These are phyloP conservation scores for Entomophthora muscae DNA, from an alignment of 371 early-diverging fungal species.

Conservation along the genomic window DNA sequence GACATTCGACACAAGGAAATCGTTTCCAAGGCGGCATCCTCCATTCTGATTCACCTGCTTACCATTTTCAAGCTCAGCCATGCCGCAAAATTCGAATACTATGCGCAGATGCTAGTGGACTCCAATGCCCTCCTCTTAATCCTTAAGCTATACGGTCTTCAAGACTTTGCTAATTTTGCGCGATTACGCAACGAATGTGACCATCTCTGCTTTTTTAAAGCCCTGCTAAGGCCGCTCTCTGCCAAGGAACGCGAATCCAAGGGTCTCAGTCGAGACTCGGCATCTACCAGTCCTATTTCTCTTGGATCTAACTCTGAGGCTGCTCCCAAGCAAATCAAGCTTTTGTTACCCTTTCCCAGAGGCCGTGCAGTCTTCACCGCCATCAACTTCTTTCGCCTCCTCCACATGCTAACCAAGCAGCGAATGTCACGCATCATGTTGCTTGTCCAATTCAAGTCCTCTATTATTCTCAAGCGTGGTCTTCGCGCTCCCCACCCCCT, in stretches of 20 bases:
- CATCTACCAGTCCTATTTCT: too few relatives aligned
- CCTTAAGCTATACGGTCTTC: slow-evolving; percentile 60
- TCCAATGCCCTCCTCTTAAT: slow-evolving; percentile 63
- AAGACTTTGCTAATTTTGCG: slow-evolving; percentile 34
- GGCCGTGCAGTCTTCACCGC: slow-evolving; percentile 54
- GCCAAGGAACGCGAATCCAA: neutral
- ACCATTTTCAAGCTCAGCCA: slow-evolving; percentile 48
- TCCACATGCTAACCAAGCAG: slow-evolving; percentile 64
- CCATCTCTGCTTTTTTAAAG: slow-evolving; percentile 20
- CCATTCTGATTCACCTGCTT: slow-evolving; percentile 40
- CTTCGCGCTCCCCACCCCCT: slow-evolving; percentile 46
- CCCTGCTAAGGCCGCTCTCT: neutral
- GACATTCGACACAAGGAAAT: slow-evolving; percentile 44
- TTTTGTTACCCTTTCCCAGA: slow-evolving; percentile 8
- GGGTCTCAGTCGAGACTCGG: neutral
- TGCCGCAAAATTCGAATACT: slow-evolving; percentile 53
- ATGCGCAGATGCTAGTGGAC: slow-evolving; percentile 59
- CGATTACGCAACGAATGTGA: slow-evolving; percentile 36
- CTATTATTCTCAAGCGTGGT: slow-evolving; percentile 56
- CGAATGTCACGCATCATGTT: slow-evolving; percentile 56
- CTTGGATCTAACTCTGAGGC: neutral
- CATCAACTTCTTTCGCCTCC: slow-evolving; percentile 51
- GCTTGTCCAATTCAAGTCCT: slow-evolving; percentile 68
- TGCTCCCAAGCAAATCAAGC: neutral
- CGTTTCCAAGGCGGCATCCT: slow-evolving; percentile 53